These are phyloP conservation scores for Sclerotiophoma versabilis DNA, from an alignment of 2,329 filamentous ascomycete genomes.

Conservation along the genomic window DNA sequence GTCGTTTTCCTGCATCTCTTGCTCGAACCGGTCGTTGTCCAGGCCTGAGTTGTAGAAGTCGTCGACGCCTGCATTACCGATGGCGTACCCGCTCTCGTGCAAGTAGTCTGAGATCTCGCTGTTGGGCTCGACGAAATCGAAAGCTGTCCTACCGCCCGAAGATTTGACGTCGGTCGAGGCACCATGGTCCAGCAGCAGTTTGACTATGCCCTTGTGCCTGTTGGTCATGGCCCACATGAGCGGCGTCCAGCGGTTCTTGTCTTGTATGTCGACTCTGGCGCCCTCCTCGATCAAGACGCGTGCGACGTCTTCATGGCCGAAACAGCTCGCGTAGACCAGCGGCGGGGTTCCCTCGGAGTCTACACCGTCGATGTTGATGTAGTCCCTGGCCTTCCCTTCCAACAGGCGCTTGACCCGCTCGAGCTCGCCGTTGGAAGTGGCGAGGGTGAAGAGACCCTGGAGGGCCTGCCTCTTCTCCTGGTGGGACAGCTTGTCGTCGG, in stretches of 20 bases:
- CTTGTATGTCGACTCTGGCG: conserved; percentile 88
- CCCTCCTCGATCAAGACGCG: conserved; percentile 83
- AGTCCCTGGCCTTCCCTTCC: conserved; percentile 73
- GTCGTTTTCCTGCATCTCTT: conserved; percentile 96
- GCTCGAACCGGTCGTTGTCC: conserved; percentile 91
- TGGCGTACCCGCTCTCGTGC: conserved; percentile 90
- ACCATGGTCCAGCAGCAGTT: conserved; percentile 87
- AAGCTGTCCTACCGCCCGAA: conserved; percentile 88
- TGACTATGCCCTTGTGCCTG: conserved; percentile 93
- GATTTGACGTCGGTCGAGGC: conserved; percentile 97
- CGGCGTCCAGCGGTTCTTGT: conserved; percentile 95
- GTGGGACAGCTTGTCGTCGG: conserved; percentile 74
- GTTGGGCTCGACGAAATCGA: conserved; percentile 93
- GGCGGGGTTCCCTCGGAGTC: conserved; percentile 97
- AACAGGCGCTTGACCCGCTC: conserved; percentile 80
- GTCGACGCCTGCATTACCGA: conserved; percentile 81
- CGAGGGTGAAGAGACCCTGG: conserved; percentile 91
- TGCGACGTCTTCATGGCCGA: conserved; percentile 92
- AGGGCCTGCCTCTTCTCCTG: conserved; percentile 81
- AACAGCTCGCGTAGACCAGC: conserved; percentile 96
- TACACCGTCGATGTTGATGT: conserved; percentile 83
- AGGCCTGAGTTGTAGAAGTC: conserved; percentile 96
- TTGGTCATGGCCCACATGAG: conserved; percentile 99
- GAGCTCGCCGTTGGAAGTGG: conserved; percentile 93
- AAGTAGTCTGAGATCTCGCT: conserved; percentile 97